A percentile compares a stretch with the other conserved stretches of the same genome.
phyloP scores from a whole-genome alignment of 176 grass and related monocot genomes.

The Leersia perrieri region DNA sequence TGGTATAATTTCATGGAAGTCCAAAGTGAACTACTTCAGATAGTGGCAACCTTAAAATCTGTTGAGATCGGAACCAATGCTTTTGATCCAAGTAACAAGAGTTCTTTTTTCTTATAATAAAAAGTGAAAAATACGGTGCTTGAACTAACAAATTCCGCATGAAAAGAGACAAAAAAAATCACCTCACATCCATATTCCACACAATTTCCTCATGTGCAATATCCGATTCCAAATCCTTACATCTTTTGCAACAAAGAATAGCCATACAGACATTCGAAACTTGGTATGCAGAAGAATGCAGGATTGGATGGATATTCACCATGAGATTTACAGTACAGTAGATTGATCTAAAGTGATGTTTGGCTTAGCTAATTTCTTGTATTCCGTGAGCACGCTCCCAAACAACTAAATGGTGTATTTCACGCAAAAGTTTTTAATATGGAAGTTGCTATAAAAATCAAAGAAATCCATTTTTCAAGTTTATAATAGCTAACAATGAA shows the following conservation, averaged over 20 bases:
- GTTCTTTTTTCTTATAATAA: neutral
- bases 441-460: too few relatives aligned
- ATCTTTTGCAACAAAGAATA: conserved; percentile 15
- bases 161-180: neutral
- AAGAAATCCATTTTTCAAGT: too few relatives aligned
- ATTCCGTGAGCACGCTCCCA: too few relatives aligned
- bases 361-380: too few relatives aligned
- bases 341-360: conserved; percentile 39
- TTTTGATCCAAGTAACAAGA: neutral
- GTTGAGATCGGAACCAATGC: neutral
- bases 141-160: neutral
- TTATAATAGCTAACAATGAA: too few relatives aligned
- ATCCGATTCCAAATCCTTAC: conserved; percentile 18
- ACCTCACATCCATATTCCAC: neutral
- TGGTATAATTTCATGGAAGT: neutral
- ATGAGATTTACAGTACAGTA: conserved; percentile 26
- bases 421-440: too few relatives aligned
- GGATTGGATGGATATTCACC: conserved; percentile 27
- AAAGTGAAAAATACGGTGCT: neutral
- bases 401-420: too few relatives aligned
- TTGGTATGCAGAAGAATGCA: conserved; percentile 13
- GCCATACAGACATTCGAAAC: neutral
- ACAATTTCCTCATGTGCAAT: neutral
- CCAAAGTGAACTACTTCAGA: neutral
- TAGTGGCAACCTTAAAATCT: neutral